Base-by-base conservation (phyloP, 139 green algal genomes). In the Axilococcus clingmanii region DNA sequence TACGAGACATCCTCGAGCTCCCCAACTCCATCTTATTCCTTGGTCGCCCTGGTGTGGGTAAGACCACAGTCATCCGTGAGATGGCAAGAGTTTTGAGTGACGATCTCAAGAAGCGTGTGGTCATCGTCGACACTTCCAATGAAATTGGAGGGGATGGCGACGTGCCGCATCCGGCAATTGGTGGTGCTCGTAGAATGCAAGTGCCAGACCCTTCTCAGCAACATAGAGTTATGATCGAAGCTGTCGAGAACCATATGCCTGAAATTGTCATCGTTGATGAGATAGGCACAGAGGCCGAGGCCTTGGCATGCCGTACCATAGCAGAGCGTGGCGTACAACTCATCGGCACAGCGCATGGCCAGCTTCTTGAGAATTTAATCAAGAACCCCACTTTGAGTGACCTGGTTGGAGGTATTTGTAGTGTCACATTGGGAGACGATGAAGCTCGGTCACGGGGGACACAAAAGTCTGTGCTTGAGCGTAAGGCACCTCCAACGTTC, bases 401-500 rank as follows among this genome's bases (percentile, higher is more conserved):
- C 40, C 66, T 96, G 20, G 71, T 95, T 45, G 84, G 86, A 5
- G 78, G 79, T 44, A 68, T 92, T 40, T 50, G 69, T 50, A 68
- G 57, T 12, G 78, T 89, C 6, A 90, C 72, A 0, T 54, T 90
- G 29, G 83, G 83, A 9, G 89, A 97, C 50, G 89, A 96, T 17
- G 84, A 94, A 70, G 89, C 89, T 4, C 48, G 75, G 6, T 45
- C 72, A 14, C 71, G 87, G 1, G 86, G 90, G 20, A 94, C 86
- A 7, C 91, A 97, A 73, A 99, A 99, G 75, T 85, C 57, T 37
- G 83, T 99, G 17, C 71, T 95, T 61, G 91, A 99, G 78, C 68
- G 91, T 14, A 76, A 74, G 32, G 88, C 59, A 16, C 88, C 91
- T 4, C 75, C 89, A 48, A 93, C 91, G 25, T 96, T 97, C 70